phyloP scores from a whole-genome alignment of 768 basidiomycete genomes.

The Leucocoprinus sp. region DNA sequence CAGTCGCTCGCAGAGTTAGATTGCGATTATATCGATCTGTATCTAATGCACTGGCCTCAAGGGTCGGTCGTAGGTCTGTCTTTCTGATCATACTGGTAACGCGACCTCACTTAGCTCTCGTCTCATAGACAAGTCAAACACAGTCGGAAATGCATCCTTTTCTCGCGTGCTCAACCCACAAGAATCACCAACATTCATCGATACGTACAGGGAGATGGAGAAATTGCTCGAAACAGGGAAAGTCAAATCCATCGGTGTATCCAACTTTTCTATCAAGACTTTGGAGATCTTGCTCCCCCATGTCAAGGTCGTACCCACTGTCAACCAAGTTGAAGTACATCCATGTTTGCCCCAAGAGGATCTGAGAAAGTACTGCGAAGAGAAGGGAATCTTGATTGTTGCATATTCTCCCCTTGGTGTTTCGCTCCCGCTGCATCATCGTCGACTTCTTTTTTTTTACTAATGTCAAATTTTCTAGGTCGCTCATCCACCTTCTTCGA shows the following conservation, averaged over 20 bases:
- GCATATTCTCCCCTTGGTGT: constrained; percentile 40
- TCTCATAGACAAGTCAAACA: neutral
- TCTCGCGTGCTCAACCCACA: constrained; percentile 13
- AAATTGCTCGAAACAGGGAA: constrained; percentile 26
- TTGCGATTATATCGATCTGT: constrained; percentile 36
- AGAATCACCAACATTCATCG: constrained; percentile 19
- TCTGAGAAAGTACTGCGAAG: constrained; percentile 39
- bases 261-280: constrained; percentile 47
- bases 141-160: constrained; percentile 3
- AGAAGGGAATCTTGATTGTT: constrained; percentile 39
- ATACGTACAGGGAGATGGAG: constrained; percentile 21
- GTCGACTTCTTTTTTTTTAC: no score
- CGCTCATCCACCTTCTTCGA: constrained; percentile 23
- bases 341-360: constrained; percentile 47
- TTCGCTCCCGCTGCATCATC: no score
- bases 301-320: constrained; percentile 38
- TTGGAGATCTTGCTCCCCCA: constrained; percentile 31
- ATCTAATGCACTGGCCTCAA: constrained; percentile 22
- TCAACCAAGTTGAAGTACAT: constrained; percentile 53
- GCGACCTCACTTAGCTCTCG: neutral
- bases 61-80: constrained; percentile 7
- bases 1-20: constrained; percentile 27
- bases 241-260: constrained; percentile 45
- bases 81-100: neutral
- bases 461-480: constrained; percentile 15